Evolutionary conservation across 805 yeast species (phyloP), one percentile per base, ranked within the genome.

Genomic region (Kuraishia cidri): DNA sequence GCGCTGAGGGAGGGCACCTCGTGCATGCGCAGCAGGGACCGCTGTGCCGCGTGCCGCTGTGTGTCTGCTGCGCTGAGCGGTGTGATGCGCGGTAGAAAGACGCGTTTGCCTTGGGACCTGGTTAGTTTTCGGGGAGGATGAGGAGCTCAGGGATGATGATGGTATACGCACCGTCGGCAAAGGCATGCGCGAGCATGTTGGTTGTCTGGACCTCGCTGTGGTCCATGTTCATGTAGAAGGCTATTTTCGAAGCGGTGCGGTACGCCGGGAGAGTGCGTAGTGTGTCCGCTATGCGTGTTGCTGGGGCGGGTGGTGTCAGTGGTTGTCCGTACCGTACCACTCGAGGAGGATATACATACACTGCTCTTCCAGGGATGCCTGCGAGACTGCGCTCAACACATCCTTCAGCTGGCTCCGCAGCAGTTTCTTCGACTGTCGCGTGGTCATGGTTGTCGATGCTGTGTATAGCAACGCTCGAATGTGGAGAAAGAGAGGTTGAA

Each of bases 171-270:
- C 27, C 29, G 31, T 60, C 52, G 1, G 47, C 47, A 35, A 81
- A 75, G 7, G 83, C 71, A 12, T 59, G 38, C 28, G 59, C 43
- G 3, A 88, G 69, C 8, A 87, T 52, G 1, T 48, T 50, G 7
- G 52, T 44, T 0, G 96, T 87, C 35, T 70, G 69, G 2, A 82
- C 60, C 53, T 88, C 97, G 32, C 75, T 66, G 14, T 54, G 42
- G 2, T 79, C 85, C 87, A 88, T 79, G 50, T 71, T 75, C 82
- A 87, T 72, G 46, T 73, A 88, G 20, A 85, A 47, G 0, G 80
- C 95, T 2, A 87, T 50, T 4, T 50, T 60, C 7, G 46, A 43
- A 1, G 87, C 72, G 0, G 41, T 32, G 33, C 50, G 41, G 43
- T 75, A 77, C 26, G 51, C 58, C 0, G 61, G 56, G 22, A 44